Evolutionary conservation across 345 rosid genomes (phyloP).

Genomic region (Populus davidiana): DNA sequence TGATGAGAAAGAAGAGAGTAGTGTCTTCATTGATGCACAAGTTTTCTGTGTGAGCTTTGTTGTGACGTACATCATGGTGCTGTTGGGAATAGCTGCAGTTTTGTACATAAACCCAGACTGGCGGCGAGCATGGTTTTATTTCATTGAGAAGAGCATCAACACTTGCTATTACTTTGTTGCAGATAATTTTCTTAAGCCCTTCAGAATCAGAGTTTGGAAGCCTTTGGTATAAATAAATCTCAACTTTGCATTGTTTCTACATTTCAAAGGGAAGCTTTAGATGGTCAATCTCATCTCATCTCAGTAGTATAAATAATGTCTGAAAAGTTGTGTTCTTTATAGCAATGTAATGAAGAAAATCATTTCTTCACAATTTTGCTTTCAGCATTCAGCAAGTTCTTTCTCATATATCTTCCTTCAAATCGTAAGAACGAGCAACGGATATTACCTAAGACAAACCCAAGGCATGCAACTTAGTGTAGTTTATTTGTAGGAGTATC

Average conservation of each 20-base stretch:
- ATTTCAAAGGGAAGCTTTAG: no score
- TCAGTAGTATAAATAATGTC: no score
- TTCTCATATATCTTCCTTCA: no score
- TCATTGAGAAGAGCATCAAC: neutral
- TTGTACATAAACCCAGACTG: conserved; percentile 12
- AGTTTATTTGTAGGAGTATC: no score
- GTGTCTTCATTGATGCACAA: neutral
- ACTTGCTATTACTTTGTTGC: neutral
- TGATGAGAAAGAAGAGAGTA: neutral
- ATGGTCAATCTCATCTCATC: no score
- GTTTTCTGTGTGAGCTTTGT: neutral
- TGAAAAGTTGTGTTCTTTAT: no score
- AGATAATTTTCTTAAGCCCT: neutral
- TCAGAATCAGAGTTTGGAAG: neutral
- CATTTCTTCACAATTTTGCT: no score
- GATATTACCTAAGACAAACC: no score
- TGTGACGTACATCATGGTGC: neutral
- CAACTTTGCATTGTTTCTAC: neutral
- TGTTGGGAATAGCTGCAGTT: neutral
- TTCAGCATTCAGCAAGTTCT: no score
- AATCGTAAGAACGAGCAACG: no score
- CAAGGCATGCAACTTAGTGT: no score
- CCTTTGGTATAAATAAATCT: neutral
- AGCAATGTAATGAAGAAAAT: no score
- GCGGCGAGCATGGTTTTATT: conserved; percentile 7